Evolutionary conservation across 75 land plant species (phyloP).

Genomic region (Cunninghamia lanceolata): DNA sequence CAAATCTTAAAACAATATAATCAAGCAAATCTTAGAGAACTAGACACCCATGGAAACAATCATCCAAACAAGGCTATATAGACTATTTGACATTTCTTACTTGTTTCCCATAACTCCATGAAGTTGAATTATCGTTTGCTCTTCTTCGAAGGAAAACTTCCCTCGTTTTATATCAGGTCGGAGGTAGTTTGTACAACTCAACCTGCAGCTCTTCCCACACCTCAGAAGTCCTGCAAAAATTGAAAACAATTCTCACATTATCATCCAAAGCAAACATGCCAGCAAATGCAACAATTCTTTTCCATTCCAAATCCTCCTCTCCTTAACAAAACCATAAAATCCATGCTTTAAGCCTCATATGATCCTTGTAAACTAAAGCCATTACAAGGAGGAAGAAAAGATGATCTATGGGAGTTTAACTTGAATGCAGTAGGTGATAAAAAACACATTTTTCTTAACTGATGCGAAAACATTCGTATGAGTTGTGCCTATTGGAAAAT

Average conservation of each 20-base stretch:
- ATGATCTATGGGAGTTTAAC: background rate
- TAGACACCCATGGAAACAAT: background rate
- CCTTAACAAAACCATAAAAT: background rate
- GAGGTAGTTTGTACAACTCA: background rate
- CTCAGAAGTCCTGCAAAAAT: background rate
- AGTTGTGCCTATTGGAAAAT: too few species aligned
- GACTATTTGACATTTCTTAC: background rate
- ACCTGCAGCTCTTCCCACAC: background rate
- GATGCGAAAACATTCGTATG: too few species aligned
- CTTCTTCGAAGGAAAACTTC: background rate
- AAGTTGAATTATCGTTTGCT: background rate
- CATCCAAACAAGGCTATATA: background rate
- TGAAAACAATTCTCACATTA: background rate
- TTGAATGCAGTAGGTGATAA: background rate
- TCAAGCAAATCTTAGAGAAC: background rate
- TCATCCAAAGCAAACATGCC: background rate
- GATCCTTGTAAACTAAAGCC: background rate
- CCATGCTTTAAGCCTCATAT: background rate
- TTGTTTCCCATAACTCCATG: conserved; percentile 4
- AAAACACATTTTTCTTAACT: background rate
- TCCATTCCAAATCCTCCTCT: background rate
- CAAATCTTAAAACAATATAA: background rate
- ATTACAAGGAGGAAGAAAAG: too few species aligned
- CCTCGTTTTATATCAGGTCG: background rate
- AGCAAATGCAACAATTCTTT: background rate